A percentile compares a stretch with the other conserved stretches of the same genome.
Evolutionary conservation across 805 yeast species (phyloP).

Genomic region (Ogataea kodamae): DNA sequence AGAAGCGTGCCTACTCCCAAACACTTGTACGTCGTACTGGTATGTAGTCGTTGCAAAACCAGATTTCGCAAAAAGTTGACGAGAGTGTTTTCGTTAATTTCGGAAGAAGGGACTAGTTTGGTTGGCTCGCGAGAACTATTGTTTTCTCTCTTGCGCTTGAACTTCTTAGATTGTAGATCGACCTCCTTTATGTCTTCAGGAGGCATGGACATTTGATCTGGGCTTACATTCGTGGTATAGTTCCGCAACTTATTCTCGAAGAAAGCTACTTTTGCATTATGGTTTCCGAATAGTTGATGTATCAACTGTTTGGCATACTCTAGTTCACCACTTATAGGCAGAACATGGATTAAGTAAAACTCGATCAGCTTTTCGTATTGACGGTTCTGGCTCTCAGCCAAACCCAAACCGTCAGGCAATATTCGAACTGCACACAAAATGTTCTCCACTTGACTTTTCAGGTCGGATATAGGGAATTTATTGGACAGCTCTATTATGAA

Average conservation of each 20-base stretch:
- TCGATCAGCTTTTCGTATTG: slow-evolving; percentile 21
- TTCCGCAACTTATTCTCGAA: slow-evolving; percentile 16
- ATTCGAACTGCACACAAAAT: slow-evolving; percentile 18
- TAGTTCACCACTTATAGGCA: slow-evolving; percentile 20
- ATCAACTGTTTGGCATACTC: slow-evolving; percentile 20
- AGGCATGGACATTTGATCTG: no score
- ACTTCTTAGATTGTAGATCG: no score
- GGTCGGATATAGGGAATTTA: slow-evolving; percentile 18
- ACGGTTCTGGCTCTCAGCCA: slow-evolving; percentile 5
- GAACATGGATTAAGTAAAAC: slow-evolving; percentile 26
- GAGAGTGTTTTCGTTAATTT: no score
- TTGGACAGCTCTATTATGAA: slow-evolving; percentile 32
- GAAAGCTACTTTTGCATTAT: slow-evolving; percentile 14
- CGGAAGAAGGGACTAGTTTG: no score
- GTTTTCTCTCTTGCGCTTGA: no score
- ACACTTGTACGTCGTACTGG: no score
- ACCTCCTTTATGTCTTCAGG: slow-evolving; percentile 3
- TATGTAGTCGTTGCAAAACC: no score
- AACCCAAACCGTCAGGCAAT: slow-evolving; percentile 20
- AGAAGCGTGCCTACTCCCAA: no score
- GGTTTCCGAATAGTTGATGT: slow-evolving; percentile 17
- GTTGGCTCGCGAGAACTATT: no score
- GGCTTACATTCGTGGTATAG: no score
- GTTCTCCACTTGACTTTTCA: slow-evolving; percentile 25
- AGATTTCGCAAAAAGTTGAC: no score